Percentiles rank a stretch among this genome's conserved stretches.
Evolutionary conservation across 305 asterid species (phyloP).

Genomic region (Fraxinus paxiana): DNA sequence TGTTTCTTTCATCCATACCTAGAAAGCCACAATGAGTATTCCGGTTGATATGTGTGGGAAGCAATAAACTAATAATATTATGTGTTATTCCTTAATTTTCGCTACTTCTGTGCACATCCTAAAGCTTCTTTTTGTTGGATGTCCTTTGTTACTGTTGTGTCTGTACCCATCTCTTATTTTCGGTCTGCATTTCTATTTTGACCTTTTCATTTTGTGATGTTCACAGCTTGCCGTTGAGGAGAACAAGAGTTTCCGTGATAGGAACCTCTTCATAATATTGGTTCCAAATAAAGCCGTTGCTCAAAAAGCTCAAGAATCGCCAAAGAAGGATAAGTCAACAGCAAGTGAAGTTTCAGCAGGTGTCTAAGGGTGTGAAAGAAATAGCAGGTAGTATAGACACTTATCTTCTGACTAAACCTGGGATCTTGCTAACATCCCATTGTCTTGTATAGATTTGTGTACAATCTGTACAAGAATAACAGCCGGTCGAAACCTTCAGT

Average conservation of each 20-base stretch:
- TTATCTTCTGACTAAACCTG: constrained; percentile 21
- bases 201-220: not conserved
- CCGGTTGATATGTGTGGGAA: not conserved
- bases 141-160: not conserved
- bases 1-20: not conserved
- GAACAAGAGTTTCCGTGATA: constrained; percentile 62
- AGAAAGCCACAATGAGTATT: not conserved
- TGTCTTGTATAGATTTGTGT: constrained; percentile 43
- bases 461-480: constrained; percentile 24
- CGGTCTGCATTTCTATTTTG: not conserved
- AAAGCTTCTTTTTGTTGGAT: not conserved
- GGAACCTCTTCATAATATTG: constrained; percentile 63
- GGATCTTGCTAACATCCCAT: constrained; percentile 27
- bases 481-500: not conserved
- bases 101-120: not conserved
- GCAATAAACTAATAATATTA: not conserved
- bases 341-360: constrained; percentile 61
- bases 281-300: constrained; percentile 65
- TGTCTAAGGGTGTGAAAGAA: constrained; percentile 37
- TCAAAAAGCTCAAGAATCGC: constrained; percentile 61
- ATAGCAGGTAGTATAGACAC: constrained; percentile 26
- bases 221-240: constrained; percentile 75
- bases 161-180: not conserved
- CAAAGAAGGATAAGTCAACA: constrained; percentile 53
- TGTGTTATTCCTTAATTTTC: not conserved